Base-by-base conservation (phyloP, 2,329 filamentous ascomycete genomes). In the Intubia oerlemansii region DNA sequence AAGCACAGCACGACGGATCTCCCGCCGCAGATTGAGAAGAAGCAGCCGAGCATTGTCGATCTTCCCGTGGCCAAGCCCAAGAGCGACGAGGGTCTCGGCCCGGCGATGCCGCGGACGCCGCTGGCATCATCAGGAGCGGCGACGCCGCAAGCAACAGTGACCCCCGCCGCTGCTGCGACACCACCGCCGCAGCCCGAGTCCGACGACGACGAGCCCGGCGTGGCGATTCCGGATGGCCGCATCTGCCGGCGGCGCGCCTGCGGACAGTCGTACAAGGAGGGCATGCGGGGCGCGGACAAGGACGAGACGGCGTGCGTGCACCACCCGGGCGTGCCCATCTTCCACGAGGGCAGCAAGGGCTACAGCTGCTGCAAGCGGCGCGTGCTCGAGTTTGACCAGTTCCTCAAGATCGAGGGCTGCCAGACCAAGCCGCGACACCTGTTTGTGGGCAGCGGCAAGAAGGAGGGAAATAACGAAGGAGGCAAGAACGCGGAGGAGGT, bases 311-410 rank as follows among this genome's bases (percentile, higher is more conserved):
- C 67, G 35, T 98, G 88, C 47, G 62, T 79, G 26, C 74, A 91
- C 45, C 88, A 98, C 51, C 84, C 88, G 0, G 88, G 88, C 5
- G 68, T 65, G 14, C 80, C 88, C 15, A 74, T 98, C 39, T 98
- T 98, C 55, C 88, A 98, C 49, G 88, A 98, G 56, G 88, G 88
- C 20, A 91, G 80, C 54, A 98, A 98, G 57, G 88, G 88, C 2
- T 98, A 88, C 62, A 82, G 72, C 34, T 98, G 88, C 59, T 98
- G 88, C 56, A 95, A 95, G 65, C 63, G 81, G 42, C 66, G 82
- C 21, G 88, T 98, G 33, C 56, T 98, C 34, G 88, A 98, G 47
- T 98, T 98, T 50, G 84, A 98, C 48, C 76, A 95, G 51, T 98
- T 98, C 53, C 72, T 98, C 72, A 88, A 79, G 52, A 85, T 98